phyloP scores from a whole-genome alignment of 257 asterid genomes.

The Solanum bulbocastanum region DNA sequence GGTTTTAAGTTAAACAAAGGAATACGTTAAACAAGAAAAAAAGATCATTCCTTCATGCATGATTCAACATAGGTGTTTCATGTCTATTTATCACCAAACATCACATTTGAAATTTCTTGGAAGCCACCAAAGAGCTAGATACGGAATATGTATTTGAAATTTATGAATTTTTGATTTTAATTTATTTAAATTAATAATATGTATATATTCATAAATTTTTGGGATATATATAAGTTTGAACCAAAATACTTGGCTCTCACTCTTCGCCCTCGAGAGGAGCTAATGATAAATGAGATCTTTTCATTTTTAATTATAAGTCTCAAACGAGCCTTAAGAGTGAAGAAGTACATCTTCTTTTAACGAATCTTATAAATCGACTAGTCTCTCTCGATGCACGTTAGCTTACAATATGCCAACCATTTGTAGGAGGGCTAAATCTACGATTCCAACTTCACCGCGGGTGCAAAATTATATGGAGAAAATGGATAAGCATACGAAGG shows the following conservation, averaged over 20 bases:
- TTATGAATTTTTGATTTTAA: not conserved
- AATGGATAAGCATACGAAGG: too few relatives aligned
- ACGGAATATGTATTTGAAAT: accelerated
- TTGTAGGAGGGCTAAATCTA: not conserved
- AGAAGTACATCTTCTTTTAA: not conserved
- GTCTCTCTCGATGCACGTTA: not conserved
- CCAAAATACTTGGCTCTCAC: not conserved
- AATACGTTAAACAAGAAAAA: not conserved
- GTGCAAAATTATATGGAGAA: too few relatives aligned
- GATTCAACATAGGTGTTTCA: slow-evolving; percentile 25
- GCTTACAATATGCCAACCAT: not conserved
- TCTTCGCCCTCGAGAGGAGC: not conserved
- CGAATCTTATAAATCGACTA: not conserved
- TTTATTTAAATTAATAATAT: not conserved
- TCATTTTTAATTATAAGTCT: not conserved
- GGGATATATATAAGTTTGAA: not conserved
- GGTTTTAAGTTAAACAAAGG: not conserved
- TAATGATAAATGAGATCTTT: not conserved
- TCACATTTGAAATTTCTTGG: slow-evolving; percentile 19
- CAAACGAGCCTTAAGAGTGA: not conserved
- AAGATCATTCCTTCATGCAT: not conserved
- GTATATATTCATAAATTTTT: not conserved
- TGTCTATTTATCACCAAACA: not conserved
- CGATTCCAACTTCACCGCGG: not conserved
- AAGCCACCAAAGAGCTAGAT: not conserved